Evolutionary conservation across 2,329 filamentous ascomycete genomes (phyloP).

Genomic region (Aspergillus chevalieri): DNA sequence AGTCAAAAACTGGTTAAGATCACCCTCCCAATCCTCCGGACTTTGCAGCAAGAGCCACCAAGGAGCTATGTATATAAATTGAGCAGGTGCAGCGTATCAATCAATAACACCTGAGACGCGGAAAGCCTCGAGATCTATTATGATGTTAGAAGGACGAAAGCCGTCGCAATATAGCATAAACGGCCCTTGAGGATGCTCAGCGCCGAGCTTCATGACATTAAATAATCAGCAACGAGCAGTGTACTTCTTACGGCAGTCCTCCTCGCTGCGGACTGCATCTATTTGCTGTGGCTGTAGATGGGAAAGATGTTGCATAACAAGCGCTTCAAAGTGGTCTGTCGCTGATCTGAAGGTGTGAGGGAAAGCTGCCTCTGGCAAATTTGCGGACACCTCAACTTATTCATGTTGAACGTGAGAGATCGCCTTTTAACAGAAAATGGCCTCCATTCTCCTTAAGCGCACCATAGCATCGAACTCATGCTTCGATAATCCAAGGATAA

Average conservation of each 20-base stretch:
- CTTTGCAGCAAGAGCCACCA: conserved; percentile 19
- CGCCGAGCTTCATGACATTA: conserved; percentile 2
- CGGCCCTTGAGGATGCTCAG: conserved; percentile 10
- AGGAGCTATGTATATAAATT: conserved; percentile 16
- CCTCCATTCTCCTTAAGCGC: conserved; percentile 8
- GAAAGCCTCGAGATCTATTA: conserved; percentile 6
- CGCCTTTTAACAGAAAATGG: conserved; percentile 6
- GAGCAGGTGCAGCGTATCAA: conserved; percentile 14
- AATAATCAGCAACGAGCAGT: not conserved
- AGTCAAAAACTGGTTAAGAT: conserved; percentile 17
- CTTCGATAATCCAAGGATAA: conserved; percentile 22
- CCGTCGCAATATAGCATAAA: conserved; percentile 22
- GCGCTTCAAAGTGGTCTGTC: conserved; percentile 20
- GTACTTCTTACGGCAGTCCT: conserved; percentile 1
- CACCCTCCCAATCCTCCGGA: conserved; percentile 16
- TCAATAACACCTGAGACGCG: conserved; percentile 16
- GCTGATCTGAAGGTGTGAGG: conserved; percentile 10
- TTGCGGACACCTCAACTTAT: conserved; percentile 13
- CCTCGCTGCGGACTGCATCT: conserved; percentile 12
- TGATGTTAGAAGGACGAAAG: conserved; percentile 14
- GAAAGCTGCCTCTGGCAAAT: conserved; percentile 12
- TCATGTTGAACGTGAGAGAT: conserved; percentile 23
- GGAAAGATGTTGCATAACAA: conserved; percentile 19
- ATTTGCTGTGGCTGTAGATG: conserved; percentile 23
- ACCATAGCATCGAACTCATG: conserved; percentile 15